Evolutionary conservation across 805 yeast genomes (phyloP), one percentile per base, ranked within the genome.

Genomic region (Tetrapisispora nanseiensis): DNA sequence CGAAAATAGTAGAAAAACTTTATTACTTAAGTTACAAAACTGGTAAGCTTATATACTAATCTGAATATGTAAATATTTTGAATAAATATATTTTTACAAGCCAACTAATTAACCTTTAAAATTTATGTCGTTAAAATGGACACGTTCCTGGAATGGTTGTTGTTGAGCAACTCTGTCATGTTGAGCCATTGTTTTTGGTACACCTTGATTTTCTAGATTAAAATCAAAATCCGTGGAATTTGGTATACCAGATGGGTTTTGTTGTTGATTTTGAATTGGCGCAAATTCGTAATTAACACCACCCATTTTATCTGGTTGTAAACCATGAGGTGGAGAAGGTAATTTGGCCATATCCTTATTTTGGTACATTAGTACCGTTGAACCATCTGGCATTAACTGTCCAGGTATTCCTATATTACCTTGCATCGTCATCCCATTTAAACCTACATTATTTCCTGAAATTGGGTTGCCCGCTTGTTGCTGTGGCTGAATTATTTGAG

Each of bases 71-170:
- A 26, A 35, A 35, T 22, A 35, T n/a, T n/a, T 35, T 16, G 28
- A 35, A 33, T 16, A 23, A 35, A 24, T 24, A 23, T 35, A 26
- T 35, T 35, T 26, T 24, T 26, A 35, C 30, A 24, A 24, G 30
- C 30, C 22, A 32, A 39, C 13, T 28, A 24, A 22, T 33, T 42
- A 44, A 41, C 49, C 44, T 31, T 51, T 53, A 44, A 48, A 55
- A 38, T 52, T 54, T 9, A 55, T 48, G 41, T 55, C 50, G 40
- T 55, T 55, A 34, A 55, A 55, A 24, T 50, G 51, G 27, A 55
- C 52, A 26, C 46, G 48, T 32, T 49, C 51, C 19, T 43, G 45
- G 28, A 38, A 35, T 35, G 45, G 39, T 29, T 39, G 44, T 37
- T 41, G 46, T 23, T 33, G 39, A 45, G 39, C 42, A 33, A 23